Evolutionary conservation across 2,329 filamentous ascomycete genomes (phyloP), one percentile per base, ranked within the genome.

Genomic region (Fusarium sp.): DNA sequence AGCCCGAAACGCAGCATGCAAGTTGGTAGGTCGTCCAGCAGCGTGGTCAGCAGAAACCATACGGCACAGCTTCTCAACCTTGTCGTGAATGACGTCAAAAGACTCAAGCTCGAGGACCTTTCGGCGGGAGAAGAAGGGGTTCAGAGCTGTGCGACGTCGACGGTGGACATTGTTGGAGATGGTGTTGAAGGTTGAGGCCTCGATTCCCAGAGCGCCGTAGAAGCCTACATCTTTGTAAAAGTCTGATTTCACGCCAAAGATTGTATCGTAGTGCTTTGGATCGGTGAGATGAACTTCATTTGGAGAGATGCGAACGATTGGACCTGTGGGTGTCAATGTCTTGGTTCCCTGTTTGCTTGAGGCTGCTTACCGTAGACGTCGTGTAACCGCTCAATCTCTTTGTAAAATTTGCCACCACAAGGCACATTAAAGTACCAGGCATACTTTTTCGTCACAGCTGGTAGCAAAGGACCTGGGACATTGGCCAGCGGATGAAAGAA

Each of bases 41-140:
- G 44, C 38, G 3, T 46, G 44, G 10, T 62, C 53, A 18, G 42
- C 34, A 16, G 44, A 46, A 8, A 65, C 53, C 38, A 60, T 64
- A 4, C 51, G 49, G 18, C 67, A 75, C 13, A 81, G 65, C 57
- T 75, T 75, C 10, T 77, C 68, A 2, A 77, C 62, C 20, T 72
- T 79, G 2, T 74, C 65, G 7, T 77, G 67, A 11, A 84, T 78
- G 50, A 78, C 77, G 65, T 68, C 80, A 68, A 56, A 23, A 1
- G 53, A 38, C 23, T 80, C 76, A 2, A 83, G 70, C 2, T 69
- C 69, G 6, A 71, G 63, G 18, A 84, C 77, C 7, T 79, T 77
- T 10, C 74, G 73, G 34, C 75, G 78, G 2, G 82, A 83, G 68
- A 84, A 85, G 73, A 82, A 84, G 0, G 75, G 77, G 59, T 78